Evolutionary conservation across 352 stramenopile genomes (phyloP).

Genomic region (Phytophthora macrochlamydospora): DNA sequence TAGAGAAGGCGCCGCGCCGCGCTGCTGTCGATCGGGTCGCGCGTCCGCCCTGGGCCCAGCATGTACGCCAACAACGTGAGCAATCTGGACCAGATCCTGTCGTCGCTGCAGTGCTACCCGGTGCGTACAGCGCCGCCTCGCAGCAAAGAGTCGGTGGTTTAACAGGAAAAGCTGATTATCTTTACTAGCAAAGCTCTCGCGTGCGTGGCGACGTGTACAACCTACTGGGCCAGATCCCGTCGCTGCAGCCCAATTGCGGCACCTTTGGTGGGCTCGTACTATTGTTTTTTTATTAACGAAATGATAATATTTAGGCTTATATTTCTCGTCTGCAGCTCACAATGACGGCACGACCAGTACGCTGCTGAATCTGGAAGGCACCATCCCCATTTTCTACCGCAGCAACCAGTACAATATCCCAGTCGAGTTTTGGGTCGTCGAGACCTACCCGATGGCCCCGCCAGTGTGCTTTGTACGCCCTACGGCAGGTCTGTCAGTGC

Average conservation of each 20-base stretch:
- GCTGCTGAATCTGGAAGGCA: constrained; percentile 83
- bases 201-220: constrained; percentile 88
- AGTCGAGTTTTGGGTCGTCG: constrained; percentile 88
- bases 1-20: neutral
- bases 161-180: neutral
- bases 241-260: constrained; percentile 83
- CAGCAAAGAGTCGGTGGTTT: no score
- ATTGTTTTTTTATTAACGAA: no score
- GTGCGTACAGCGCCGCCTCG: constrained; percentile 30
- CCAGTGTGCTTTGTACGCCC: constrained; percentile 89
- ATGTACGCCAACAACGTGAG: constrained; percentile 89
- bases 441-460: constrained; percentile 80
- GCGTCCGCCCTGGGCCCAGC: neutral
- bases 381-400: constrained; percentile 92
- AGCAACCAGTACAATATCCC: constrained; percentile 93
- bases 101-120: constrained; percentile 83
- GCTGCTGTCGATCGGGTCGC: neutral
- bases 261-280: constrained; percentile 62
- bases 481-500: constrained; percentile 44
- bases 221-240: constrained; percentile 85
- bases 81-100: constrained; percentile 89
- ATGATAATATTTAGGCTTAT: neutral
- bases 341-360: constrained; percentile 89
- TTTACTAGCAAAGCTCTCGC: constrained; percentile 74
- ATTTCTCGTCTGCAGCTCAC: constrained; percentile 50